A percentile compares a stretch with the other conserved stretches of the same genome.
Conservation (phyloP, 2,329 filamentous ascomycete species). For the Fusarium pseudograminearum region DNA sequence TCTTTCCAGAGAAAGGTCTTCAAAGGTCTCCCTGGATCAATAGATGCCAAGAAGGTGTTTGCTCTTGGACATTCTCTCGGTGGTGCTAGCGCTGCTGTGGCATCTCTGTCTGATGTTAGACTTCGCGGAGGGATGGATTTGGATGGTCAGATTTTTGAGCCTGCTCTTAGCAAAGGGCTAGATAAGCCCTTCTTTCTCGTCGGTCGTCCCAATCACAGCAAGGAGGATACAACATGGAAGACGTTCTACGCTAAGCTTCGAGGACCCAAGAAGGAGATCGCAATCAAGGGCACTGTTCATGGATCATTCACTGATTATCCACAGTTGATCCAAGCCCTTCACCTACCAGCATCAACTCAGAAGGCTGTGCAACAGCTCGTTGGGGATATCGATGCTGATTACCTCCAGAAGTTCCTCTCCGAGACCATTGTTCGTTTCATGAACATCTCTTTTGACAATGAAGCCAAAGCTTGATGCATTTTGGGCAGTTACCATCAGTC, state of each 20-base stretch:
- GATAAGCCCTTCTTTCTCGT: slow-evolving; percentile 50
- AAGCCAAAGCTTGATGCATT: no score
- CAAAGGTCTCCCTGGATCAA: slow-evolving; percentile 38
- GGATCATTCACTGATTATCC: slow-evolving; percentile 52
- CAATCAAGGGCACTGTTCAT: slow-evolving; percentile 47
- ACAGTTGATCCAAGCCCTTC: slow-evolving; percentile 42
- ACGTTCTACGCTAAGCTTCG: slow-evolving; percentile 47
- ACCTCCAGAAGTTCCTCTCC: slow-evolving; percentile 40
- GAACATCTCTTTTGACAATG: not conserved
- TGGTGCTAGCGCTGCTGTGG: slow-evolving; percentile 53
- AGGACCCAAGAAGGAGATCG: slow-evolving; percentile 44
- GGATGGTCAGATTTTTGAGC: slow-evolving; percentile 55
- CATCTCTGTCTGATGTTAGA: slow-evolving; percentile 48
- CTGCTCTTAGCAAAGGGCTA: slow-evolving; percentile 47
- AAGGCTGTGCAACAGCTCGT: slow-evolving; percentile 1
- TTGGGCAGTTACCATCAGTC: accelerated
- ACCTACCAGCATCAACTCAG: slow-evolving; percentile 29
- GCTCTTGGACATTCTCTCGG: slow-evolving; percentile 57
- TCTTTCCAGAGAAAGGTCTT: slow-evolving; percentile 31
- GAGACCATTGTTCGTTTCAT: slow-evolving; percentile 43
- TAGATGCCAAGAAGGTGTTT: slow-evolving; percentile 49
- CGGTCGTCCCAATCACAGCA: slow-evolving; percentile 47
- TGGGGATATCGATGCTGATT: slow-evolving; percentile 25
- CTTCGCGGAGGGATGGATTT: slow-evolving; percentile 56
- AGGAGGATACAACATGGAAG: slow-evolving; percentile 51